Percentiles rank a stretch among this genome's conserved stretches.
Conservation (phyloP, 768 basidiomycete genomes). For the Rickenella mellea region DNA sequence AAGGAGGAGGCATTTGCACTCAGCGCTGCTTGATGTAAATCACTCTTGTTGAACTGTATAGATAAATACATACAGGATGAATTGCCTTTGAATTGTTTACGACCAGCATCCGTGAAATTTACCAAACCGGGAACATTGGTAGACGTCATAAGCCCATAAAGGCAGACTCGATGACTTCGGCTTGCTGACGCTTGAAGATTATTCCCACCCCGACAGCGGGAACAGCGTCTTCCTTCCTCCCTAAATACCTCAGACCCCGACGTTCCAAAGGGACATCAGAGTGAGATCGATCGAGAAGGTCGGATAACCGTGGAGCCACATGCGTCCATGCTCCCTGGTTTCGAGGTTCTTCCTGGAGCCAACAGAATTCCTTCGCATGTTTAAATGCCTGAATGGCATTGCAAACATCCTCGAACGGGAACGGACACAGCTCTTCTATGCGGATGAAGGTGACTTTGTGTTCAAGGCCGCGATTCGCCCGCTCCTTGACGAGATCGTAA, state of each 20-base stretch:
- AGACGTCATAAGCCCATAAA: slow-evolving; percentile 39
- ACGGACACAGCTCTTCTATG: slow-evolving; percentile 82
- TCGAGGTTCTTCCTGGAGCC: slow-evolving; percentile 82
- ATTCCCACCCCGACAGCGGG: slow-evolving; percentile 72
- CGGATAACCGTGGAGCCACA: slow-evolving; percentile 46
- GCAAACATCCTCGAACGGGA: slow-evolving; percentile 59
- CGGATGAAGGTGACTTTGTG: slow-evolving; percentile 58
- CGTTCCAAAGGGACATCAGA: background rate
- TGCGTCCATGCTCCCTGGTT: slow-evolving; percentile 81
- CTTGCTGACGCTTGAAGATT: slow-evolving; percentile 59
- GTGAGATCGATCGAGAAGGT: slow-evolving; percentile 29
- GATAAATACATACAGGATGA: too few species aligned
- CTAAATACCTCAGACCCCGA: slow-evolving; percentile 41
- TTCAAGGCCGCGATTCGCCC: slow-evolving; percentile 36
- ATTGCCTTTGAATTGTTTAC: too few species aligned
- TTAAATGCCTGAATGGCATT: slow-evolving; percentile 37
- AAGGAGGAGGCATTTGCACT: slow-evolving; percentile 39
- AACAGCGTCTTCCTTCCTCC: slow-evolving; percentile 61
- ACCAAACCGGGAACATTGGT: too few species aligned
- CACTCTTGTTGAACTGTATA: too few species aligned
- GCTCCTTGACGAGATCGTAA: slow-evolving; percentile 75
- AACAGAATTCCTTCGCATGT: slow-evolving; percentile 35
- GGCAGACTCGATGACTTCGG: slow-evolving; percentile 44
- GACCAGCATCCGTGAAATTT: too few species aligned
- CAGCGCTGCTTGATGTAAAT: too few species aligned